phyloP scores from a whole-genome alignment of 768 basidiomycete species.

The Amanita subjunquillea region DNA sequence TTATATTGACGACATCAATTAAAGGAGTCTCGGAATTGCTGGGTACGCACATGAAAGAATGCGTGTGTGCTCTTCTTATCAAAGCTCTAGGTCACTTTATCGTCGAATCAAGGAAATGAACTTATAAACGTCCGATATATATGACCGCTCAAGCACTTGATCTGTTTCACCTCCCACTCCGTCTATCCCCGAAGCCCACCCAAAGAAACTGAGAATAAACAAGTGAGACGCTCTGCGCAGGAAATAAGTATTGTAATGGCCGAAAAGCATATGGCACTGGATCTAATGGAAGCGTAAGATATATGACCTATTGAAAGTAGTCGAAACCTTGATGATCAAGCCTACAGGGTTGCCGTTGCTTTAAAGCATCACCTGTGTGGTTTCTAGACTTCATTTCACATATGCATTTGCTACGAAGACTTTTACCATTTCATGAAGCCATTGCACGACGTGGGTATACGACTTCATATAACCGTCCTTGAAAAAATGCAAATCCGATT shows the following conservation, averaged over 20 bases:
- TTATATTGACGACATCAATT: too few relatives aligned
- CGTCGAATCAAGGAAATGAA: too few relatives aligned
- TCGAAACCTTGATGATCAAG: background rate
- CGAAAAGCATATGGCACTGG: slow-evolving; percentile 51
- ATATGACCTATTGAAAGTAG: background rate
- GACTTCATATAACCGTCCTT: background rate
- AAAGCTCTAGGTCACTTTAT: too few relatives aligned
- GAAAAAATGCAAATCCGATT: background rate
- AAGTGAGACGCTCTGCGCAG: slow-evolving; percentile 20
- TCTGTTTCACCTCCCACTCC: slow-evolving; percentile 54
- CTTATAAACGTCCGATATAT: slow-evolving; percentile 3
- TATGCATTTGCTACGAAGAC: slow-evolving; percentile 39
- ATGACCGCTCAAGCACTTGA: slow-evolving; percentile 38
- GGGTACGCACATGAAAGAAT: too few relatives aligned
- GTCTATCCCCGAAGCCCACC: slow-evolving; percentile 18
- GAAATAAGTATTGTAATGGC: slow-evolving; percentile 44
- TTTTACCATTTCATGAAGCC: slow-evolving; percentile 47
- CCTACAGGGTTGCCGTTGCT: slow-evolving; percentile 38
- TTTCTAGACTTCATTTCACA: slow-evolving; percentile 8
- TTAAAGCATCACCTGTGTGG: slow-evolving; percentile 57
- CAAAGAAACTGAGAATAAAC: slow-evolving; percentile 23
- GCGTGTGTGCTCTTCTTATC: too few relatives aligned
- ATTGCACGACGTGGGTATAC: slow-evolving; percentile 36
- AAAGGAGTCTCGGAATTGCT: too few relatives aligned
- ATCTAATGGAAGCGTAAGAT: slow-evolving; percentile 45